phyloP scores from a whole-genome alignment of 176 grass and related monocot species.

The Bonia amplexicaulis region DNA sequence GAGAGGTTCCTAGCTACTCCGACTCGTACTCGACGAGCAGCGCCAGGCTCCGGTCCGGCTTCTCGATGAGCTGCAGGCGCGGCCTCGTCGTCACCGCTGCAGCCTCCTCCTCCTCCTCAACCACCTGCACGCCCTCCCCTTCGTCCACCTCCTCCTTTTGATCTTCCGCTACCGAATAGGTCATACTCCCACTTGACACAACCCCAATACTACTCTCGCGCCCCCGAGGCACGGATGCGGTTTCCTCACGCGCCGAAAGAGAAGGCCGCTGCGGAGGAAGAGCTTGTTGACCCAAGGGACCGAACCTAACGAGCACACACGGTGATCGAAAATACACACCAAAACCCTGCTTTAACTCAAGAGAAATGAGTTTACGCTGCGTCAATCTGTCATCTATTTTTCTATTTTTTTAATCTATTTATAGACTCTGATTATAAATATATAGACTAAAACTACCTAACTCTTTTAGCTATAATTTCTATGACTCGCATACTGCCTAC shows the following conservation, averaged over 20 bases:
- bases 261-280: not conserved
- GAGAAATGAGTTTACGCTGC: too few species aligned
- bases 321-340: too few species aligned
- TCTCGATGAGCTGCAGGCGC: conserved; percentile 70
- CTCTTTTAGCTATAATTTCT: too few species aligned
- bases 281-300: not conserved
- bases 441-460: too few species aligned
- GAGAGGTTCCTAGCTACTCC: conserved; percentile 56
- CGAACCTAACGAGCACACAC: too few species aligned
- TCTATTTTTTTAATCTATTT: too few species aligned
- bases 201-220: not conserved
- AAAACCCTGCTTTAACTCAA: too few species aligned
- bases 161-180: not conserved
- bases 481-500: too few species aligned
- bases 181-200: conserved; percentile 17
- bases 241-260: not conserved
- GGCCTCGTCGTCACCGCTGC: conserved; percentile 25
- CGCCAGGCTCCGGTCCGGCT: conserved; percentile 67
- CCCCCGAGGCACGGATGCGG: not conserved
- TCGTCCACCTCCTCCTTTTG: conserved; percentile 12
- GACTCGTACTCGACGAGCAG: conserved; percentile 79
- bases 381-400: too few species aligned
- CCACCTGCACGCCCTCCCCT: not conserved
- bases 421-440: too few species aligned
- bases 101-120: conserved; percentile 24